Conservation (phyloP, 345 rosid species). For the Atalantia buxifolia region DNA sequence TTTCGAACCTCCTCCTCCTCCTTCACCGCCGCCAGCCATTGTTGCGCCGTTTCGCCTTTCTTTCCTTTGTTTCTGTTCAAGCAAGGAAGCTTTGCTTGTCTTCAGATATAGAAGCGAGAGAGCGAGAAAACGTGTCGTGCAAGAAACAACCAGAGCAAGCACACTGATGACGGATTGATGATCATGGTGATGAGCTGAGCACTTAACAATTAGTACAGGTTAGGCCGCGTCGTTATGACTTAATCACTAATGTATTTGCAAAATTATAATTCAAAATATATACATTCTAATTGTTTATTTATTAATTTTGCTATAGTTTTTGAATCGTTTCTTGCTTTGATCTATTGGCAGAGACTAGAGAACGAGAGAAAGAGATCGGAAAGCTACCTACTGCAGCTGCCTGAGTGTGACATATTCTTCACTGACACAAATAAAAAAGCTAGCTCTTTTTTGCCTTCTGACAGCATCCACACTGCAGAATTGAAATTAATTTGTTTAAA, state of each 20-base stretch:
- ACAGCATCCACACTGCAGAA: not conserved
- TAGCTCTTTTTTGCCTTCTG: not conserved
- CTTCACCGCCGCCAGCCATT: constrained; percentile 33
- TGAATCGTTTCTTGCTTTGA: not conserved
- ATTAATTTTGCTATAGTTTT: not conserved
- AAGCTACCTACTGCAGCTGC: constrained; percentile 23
- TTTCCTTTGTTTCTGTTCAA: too few relatives aligned
- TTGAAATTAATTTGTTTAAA: too few relatives aligned
- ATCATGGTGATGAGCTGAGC: not conserved
- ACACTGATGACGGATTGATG: not conserved
- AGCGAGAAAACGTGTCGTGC: not conserved
- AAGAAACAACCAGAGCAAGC: not conserved
- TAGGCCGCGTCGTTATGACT: constrained; percentile 25
- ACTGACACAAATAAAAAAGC: too few relatives aligned
- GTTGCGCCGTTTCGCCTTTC: not conserved
- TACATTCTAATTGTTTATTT: not conserved
- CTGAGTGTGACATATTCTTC: constrained; percentile 3
- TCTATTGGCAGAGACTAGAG: too few relatives aligned
- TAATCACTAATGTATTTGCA: not conserved
- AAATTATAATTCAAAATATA: too few relatives aligned
- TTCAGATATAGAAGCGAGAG: not conserved
- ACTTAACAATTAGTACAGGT: not conserved
- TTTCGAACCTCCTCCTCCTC: constrained; percentile 31
- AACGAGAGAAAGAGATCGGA: not conserved
- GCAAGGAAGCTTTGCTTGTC: too few relatives aligned